Base-by-base conservation (phyloP, 371 early-diverging fungal genomes). In the Apophysomyces sp. region DNA sequence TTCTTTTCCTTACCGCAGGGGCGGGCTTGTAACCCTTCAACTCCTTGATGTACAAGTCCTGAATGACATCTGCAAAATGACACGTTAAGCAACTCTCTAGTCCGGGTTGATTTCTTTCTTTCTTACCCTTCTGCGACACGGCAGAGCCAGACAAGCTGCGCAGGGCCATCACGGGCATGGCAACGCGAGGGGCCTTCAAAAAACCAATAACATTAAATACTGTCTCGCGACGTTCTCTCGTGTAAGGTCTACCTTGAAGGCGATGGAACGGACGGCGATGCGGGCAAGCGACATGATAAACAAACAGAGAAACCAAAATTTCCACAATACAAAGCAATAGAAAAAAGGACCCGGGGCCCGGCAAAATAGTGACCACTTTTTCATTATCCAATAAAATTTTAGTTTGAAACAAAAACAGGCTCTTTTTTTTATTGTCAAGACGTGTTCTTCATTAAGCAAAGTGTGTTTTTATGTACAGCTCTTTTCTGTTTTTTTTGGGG, bases 1-100 rank as follows among this genome's bases (percentile, higher is more conserved):
- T 61, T 21, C n/a, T 39, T 13, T 15, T 30, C 71, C 77, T 67
- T 75, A 80, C 81, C 58, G 67, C 57, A 61, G 80, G 73, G 49
- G 73, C 60, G 60, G 81, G 81, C 77, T 80, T 80, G 76, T 80
- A 80, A 55, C 63, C 75, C 77, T 80, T 80, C 66, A 80, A 69
- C 63, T 80, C 81, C 74, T 80, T 80, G 41, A 80, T 61, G 71
- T 68, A 77, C 68, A 80, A 65, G 28, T 80, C 81, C 67, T 77
- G 77, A 59, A 80, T 60, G 56, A 80, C 81, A 60, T 80, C 81
- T 80, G 68, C 12, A 13, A 34, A 4, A 41, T 1, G 62, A 1
- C 59, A 16, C 15, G 26, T 9, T 26, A 8, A 27, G 29, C 39
- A 8, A n/a, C n/a, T n/a, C n/a, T 57, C 31, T n/a, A 34, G 30